These are phyloP conservation scores for Mycena crocata DNA, from an alignment of 768 basidiomycete genomes.

Conservation along the genomic window DNA sequence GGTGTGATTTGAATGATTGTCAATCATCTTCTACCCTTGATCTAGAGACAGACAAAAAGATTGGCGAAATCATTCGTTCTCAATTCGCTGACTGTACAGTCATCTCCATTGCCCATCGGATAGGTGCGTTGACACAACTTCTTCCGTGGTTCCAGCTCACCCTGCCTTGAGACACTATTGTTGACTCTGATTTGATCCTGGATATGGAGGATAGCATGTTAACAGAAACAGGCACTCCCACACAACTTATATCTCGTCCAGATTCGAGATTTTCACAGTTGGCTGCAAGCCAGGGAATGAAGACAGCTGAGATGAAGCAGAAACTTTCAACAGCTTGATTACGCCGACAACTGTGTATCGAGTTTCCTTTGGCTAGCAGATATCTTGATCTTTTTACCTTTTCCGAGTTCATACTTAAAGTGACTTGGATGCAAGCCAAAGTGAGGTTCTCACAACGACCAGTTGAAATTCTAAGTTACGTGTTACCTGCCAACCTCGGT, in stretches of 20 bases:
- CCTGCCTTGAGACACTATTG: slow-evolving; percentile 8
- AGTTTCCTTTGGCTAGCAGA: neutral
- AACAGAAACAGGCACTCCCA: slow-evolving; percentile 18
- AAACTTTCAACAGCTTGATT: neutral
- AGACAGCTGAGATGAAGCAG: neutral
- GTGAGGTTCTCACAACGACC: too few relatives aligned
- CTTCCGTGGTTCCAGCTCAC: neutral
- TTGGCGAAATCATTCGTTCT: slow-evolving; percentile 18
- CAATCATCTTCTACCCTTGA: slow-evolving; percentile 6
- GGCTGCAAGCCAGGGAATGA: slow-evolving; percentile 17
- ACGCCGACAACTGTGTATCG: neutral
- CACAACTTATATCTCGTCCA: neutral
- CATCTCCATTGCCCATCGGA: slow-evolving; percentile 26
- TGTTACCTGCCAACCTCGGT: too few relatives aligned
- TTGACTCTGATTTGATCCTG: slow-evolving; percentile 25
- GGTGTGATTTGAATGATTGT: neutral
- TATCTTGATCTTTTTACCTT: neutral
- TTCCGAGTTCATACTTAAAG: too few relatives aligned
- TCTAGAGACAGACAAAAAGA: slow-evolving; percentile 21
- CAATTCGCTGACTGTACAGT: slow-evolving; percentile 19
- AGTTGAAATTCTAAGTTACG: too few relatives aligned
- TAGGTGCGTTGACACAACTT: neutral
- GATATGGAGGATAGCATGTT: slow-evolving; percentile 22
- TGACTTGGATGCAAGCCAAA: too few relatives aligned
- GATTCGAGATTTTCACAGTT: slow-evolving; percentile 1